Conservation (phyloP, 2,329 filamentous ascomycete genomes). For the Mollisia scopiformis region DNA sequence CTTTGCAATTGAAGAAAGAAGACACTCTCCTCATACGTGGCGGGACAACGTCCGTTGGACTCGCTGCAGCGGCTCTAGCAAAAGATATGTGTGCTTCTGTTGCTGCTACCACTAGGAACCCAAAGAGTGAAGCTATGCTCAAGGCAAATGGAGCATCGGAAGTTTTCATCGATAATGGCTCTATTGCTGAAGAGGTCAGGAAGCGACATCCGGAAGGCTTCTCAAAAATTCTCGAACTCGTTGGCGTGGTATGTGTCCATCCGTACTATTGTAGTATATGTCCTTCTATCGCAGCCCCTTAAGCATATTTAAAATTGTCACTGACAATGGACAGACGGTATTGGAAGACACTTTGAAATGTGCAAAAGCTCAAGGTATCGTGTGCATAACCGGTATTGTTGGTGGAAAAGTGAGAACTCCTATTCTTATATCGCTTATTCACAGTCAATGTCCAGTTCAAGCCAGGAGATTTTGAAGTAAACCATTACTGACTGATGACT, state of each 20-base stretch:
- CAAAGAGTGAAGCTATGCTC: slow-evolving; percentile 40
- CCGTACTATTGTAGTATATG: too few species aligned
- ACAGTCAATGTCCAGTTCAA: neutral
- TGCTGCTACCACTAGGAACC: slow-evolving; percentile 43
- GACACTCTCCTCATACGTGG: slow-evolving; percentile 51
- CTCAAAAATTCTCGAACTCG: slow-evolving; percentile 50
- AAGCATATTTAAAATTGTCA: too few species aligned
- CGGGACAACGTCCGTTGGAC: slow-evolving; percentile 44
- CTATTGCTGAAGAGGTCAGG: slow-evolving; percentile 41
- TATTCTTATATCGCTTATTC: neutral
- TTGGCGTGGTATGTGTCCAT: too few species aligned
- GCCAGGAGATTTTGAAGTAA: too few species aligned
- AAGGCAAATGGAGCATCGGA: slow-evolving; percentile 41
- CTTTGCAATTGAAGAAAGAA: slow-evolving; percentile 41
- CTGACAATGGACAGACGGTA: too few species aligned
- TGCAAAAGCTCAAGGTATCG: slow-evolving; percentile 41
- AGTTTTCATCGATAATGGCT: slow-evolving; percentile 47
- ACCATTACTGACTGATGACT: slow-evolving; percentile 1
- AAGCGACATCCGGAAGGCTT: slow-evolving; percentile 32
- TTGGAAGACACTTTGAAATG: slow-evolving; percentile 46
- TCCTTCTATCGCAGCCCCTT: too few species aligned
- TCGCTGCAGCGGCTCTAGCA: slow-evolving; percentile 49
- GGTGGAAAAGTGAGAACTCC: slow-evolving; percentile 1
- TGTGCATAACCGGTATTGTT: slow-evolving; percentile 45
- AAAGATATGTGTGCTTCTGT: slow-evolving; percentile 44